A percentile compares a stretch with the other conserved stretches of the same genome.
Conservation (phyloP, 2,329 filamentous ascomycete species). For the Epichloe baconii region DNA sequence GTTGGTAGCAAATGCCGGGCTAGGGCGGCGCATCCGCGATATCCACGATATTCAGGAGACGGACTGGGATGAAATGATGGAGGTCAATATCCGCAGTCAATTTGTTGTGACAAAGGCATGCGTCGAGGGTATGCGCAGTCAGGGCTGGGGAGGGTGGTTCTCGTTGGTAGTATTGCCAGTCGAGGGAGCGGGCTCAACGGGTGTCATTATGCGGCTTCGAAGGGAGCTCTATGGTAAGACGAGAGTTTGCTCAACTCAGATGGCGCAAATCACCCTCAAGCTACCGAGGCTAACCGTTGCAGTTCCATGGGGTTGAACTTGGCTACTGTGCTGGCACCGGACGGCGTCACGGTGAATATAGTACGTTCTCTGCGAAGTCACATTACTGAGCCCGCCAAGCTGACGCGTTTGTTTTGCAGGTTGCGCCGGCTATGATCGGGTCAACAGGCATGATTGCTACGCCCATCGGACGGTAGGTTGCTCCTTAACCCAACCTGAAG, state of each 20-base stretch:
- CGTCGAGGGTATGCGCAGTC: constrained; percentile 5
- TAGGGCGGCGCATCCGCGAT: constrained; percentile 6
- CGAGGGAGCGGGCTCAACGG: constrained; percentile 6
- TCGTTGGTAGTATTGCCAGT: constrained; percentile 6
- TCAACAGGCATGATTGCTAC: constrained; percentile 7
- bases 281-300: not conserved
- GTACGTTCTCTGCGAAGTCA: not conserved
- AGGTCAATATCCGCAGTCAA: constrained; percentile 5
- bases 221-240: constrained; percentile 5
- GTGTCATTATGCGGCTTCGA: constrained; percentile 7
- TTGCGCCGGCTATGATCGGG: constrained; percentile 6
- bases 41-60: constrained; percentile 1
- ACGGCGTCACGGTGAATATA: constrained; percentile 6
- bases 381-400: not conserved
- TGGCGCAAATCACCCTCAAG: not conserved
- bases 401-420: not conserved
- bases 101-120: constrained; percentile 6
- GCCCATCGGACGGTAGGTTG: constrained; percentile 3
- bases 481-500: not conserved
- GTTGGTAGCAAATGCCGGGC: constrained; percentile 5
- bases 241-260: too few relatives aligned
- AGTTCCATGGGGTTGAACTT: constrained; percentile 7
- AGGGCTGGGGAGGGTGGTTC: constrained; percentile 5
- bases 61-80: constrained; percentile 7
- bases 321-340: constrained; percentile 3